A percentile compares a stretch with the other conserved stretches of the same genome.
Conservation (phyloP, 2,329 filamentous ascomycete species). For the Hymenoscyphus albidus region DNA sequence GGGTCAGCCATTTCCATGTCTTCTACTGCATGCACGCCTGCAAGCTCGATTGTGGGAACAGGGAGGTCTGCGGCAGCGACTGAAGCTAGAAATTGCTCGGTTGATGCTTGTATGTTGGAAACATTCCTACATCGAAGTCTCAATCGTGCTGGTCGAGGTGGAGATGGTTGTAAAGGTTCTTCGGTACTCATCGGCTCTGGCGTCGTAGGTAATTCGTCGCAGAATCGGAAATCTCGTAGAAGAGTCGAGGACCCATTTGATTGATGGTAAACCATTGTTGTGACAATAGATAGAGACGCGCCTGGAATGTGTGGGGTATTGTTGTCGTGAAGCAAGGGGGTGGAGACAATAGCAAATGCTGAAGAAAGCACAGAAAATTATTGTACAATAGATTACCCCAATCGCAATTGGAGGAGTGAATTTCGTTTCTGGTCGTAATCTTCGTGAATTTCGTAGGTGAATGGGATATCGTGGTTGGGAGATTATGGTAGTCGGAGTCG, state of each 20-base stretch:
- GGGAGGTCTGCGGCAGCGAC: conserved; percentile 62
- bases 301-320: conserved; percentile 20
- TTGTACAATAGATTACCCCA: conserved; percentile 15
- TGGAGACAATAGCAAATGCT: conserved; percentile 7
- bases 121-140: conserved; percentile 32
- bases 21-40: conserved; percentile 36
- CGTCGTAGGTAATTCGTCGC: conserved; percentile 27
- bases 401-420: conserved; percentile 3
- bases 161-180: conserved; percentile 28
- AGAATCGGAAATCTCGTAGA: conserved; percentile 33
- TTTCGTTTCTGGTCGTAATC: not conserved
- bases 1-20: conserved; percentile 30
- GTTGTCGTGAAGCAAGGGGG: conserved; percentile 10
- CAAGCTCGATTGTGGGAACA: conserved; percentile 61
- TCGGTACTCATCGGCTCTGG: conserved; percentile 27
- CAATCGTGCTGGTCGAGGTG: conserved; percentile 30
- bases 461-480: not conserved
- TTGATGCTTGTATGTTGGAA: conserved; percentile 46
- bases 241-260: conserved; percentile 32
- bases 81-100: conserved; percentile 63
- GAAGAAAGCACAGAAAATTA: conserved; percentile 17
- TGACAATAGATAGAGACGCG: conserved; percentile 14
- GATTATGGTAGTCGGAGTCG: not conserved
- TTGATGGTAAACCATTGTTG: conserved; percentile 27
- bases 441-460: not conserved